Evolutionary conservation across 1,284 basidiomycete species (phyloP), one percentile per base, ranked within the genome.

Genomic region (Agaricales sp.): DNA sequence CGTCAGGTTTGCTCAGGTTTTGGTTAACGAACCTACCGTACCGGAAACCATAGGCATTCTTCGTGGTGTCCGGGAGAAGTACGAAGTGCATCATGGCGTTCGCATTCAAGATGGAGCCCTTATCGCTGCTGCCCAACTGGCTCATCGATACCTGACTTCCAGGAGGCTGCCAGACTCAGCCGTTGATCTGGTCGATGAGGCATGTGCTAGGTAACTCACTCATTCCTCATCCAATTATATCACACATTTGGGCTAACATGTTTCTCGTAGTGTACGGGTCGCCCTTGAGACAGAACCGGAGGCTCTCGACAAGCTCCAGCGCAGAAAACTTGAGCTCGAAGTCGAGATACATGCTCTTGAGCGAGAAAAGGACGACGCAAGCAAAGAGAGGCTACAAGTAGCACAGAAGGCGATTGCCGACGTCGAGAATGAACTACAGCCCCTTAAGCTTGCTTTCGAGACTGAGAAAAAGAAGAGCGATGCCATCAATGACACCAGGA

Each of bases 341-440:
- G 87, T 99, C 35, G 95, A 97, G 63, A 88, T 97, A 23, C 93
- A 97, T 62, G 96, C 95, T 4, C 73, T 98, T 47, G 88, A 97
- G 66, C 78, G 92, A 53, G 91, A 94, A 63, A 96, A 95, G 68
- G 95, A 99, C 57, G 68, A 82, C 11, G 87, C 87, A 2, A 92
- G 89, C 59, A 92, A 92, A 66, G 91, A 93, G 56, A 82, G 92
- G 35, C 76, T 98, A n/a, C 75, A 76, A 39, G 59, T 71, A 14
- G 88, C 91, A 19, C 80, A 80, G 57, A 92, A 89, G 65, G 78
- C 83, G 12, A 85, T 96, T 55, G 82, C 89, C 3, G 80, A 87
- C 47, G 80, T 97, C 47, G 90, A 96, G 35, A 95, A 98, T 55
- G 70, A 93, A 60, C 78, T 99, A n/a, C 76, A 76, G 35, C 95